These are phyloP conservation scores for Talaromyces sp. DNA, from an alignment of 2,329 filamentous ascomycete genomes.

Conservation along the genomic window DNA sequence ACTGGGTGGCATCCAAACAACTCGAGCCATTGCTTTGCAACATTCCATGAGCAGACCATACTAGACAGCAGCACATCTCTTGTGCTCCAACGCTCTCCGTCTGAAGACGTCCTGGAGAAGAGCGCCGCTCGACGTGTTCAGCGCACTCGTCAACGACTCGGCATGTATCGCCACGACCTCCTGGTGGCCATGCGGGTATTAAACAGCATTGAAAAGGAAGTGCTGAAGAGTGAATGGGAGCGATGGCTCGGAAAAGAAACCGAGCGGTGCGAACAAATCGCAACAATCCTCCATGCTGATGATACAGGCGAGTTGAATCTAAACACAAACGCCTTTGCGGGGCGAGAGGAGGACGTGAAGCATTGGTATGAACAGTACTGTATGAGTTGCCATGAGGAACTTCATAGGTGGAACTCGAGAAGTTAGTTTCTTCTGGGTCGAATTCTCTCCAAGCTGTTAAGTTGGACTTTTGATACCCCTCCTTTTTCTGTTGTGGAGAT, in stretches of 20 bases:
- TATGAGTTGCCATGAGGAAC: constrained; percentile 51
- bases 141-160: constrained; percentile 76
- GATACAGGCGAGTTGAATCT: constrained; percentile 19
- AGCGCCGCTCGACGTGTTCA: constrained; percentile 56
- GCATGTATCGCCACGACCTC: constrained; percentile 80
- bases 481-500: neutral
- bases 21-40: constrained; percentile 37
- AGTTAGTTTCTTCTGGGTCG: neutral
- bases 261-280: constrained; percentile 63
- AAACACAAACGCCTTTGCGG: constrained; percentile 26
- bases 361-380: constrained; percentile 60
- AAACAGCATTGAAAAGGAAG: constrained; percentile 81
- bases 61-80: constrained; percentile 27
- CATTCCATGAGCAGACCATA: constrained; percentile 39
- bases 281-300: constrained; percentile 37
- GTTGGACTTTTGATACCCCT: neutral
- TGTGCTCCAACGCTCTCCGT: constrained; percentile 18
- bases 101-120: constrained; percentile 26
- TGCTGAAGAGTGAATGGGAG: constrained; percentile 85
- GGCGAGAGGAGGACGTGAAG: constrained; percentile 42
- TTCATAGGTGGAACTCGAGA: constrained; percentile 21
- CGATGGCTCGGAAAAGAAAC: constrained; percentile 83
- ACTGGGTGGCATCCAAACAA: constrained; percentile 25
- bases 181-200: constrained; percentile 85
- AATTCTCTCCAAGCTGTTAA: neutral